phyloP scores from a whole-genome alignment of 257 asterid species.

The Capsicum chinense region DNA sequence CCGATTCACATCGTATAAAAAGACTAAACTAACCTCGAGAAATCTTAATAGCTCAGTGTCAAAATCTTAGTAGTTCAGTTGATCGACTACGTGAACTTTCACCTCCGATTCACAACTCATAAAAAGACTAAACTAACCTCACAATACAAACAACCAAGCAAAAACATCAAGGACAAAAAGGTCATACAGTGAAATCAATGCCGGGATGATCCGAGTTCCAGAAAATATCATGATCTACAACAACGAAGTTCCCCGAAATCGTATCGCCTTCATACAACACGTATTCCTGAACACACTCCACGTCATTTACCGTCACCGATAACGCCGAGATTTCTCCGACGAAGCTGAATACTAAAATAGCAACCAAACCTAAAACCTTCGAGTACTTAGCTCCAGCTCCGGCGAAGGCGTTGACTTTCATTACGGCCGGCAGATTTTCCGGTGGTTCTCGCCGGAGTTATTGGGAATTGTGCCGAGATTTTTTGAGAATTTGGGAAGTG shows the following conservation, averaged over 20 bases:
- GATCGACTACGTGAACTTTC: too few species aligned
- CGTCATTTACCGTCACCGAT: constrained; percentile 69
- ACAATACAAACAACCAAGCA: background rate
- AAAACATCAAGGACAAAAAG: background rate
- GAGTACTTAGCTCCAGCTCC: constrained; percentile 14
- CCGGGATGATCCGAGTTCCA: constrained; percentile 79
- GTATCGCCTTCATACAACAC: constrained; percentile 74
- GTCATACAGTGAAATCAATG: constrained; percentile 69
- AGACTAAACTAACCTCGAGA: too few species aligned
- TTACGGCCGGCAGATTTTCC: background rate
- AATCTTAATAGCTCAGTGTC: too few species aligned
- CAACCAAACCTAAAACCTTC: constrained; percentile 35
- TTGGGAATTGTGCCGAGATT: background rate
- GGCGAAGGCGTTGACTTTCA: background rate
- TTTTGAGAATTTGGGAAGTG: background rate
- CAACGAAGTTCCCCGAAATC: constrained; percentile 83
- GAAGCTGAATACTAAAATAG: constrained; percentile 48
- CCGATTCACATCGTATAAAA: too few species aligned
- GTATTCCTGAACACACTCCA: constrained; percentile 85
- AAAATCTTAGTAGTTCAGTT: too few species aligned
- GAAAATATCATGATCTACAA: constrained; percentile 74
- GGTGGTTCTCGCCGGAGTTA: background rate
- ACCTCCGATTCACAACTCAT: too few species aligned
- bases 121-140: background rate
- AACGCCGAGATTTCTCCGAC: constrained; percentile 47